Conservation (phyloP, 2,329 filamentous ascomycete species). For the Claviceps quebecensis region DNA sequence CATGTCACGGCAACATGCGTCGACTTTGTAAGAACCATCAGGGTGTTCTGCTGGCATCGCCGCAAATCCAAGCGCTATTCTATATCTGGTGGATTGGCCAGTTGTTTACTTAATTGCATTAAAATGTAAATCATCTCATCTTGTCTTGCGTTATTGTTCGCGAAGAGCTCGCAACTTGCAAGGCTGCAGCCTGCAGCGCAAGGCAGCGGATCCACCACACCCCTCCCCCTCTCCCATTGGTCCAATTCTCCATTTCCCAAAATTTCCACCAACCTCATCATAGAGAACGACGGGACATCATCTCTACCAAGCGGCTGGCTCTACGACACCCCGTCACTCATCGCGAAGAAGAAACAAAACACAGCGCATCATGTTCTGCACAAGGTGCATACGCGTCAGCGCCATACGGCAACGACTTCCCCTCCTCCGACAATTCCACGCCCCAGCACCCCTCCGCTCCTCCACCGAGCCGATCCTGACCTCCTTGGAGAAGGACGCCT, state of each 20-base stretch:
- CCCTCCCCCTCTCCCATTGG: conserved; percentile 2
- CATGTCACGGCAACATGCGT: not conserved
- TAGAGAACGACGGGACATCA: too few relatives aligned
- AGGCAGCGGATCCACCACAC: not conserved
- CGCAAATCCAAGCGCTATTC: not conserved
- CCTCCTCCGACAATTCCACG: conserved; percentile 26
- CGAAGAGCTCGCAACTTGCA: not conserved
- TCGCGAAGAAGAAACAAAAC: not conserved
- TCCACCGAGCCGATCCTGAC: conserved; percentile 22
- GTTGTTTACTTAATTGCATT: too few relatives aligned
- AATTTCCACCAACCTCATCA: conserved; percentile 2
- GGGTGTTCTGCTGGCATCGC: not conserved
- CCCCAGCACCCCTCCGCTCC: conserved; percentile 21
- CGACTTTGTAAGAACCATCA: not conserved
- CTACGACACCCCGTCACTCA: not conserved
- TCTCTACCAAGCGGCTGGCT: not conserved
- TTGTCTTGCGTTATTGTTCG: not conserved
- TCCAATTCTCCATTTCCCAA: conserved; percentile 1
- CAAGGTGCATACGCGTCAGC: conserved; percentile 34
- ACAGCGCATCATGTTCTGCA: conserved; percentile 24
- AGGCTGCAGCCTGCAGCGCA: not conserved
- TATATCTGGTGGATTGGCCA: conserved; percentile 13
- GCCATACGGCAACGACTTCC: conserved; percentile 17
- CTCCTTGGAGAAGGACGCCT: conserved; percentile 17
- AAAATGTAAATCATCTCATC: not conserved